Evolutionary conservation across 495 filamentous ascomycete species (phyloP).

Genomic region (Penicillium coprophilum): DNA sequence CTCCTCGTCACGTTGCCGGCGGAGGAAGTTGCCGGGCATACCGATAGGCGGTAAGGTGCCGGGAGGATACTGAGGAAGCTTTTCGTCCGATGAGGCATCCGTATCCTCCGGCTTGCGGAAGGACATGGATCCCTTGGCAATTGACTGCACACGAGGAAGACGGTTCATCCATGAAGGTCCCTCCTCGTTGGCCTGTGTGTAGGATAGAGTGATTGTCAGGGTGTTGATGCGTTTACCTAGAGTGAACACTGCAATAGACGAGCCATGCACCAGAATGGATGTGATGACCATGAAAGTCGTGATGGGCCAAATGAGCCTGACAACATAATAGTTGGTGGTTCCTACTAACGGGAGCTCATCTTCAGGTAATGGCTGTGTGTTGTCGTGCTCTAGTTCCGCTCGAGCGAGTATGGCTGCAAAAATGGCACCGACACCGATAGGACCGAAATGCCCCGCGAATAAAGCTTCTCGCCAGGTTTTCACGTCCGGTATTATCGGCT

Average conservation of each 20-base stretch:
- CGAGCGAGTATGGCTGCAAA: slow-evolving; percentile 91
- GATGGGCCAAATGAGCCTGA: slow-evolving; percentile 91
- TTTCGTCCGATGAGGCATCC: slow-evolving; percentile 59
- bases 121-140: slow-evolving; percentile 80
- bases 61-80: slow-evolving; percentile 66
- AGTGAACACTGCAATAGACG: slow-evolving; percentile 97
- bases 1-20: slow-evolving; percentile 71
- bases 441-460: slow-evolving; percentile 97
- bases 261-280: slow-evolving; percentile 95
- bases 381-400: slow-evolving; percentile 76
- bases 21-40: slow-evolving; percentile 76
- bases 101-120: slow-evolving; percentile 59
- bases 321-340: slow-evolving; percentile 61
- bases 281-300: slow-evolving; percentile 91
- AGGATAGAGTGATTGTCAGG: slow-evolving; percentile 90
- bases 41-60: slow-evolving; percentile 77
- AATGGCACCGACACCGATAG: slow-evolving; percentile 95
- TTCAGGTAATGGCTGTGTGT: slow-evolving; percentile 69
- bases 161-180: slow-evolving; percentile 93
- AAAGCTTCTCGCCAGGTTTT: slow-evolving; percentile 98
- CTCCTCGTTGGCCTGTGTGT: slow-evolving; percentile 85
- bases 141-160: slow-evolving; percentile 80
- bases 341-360: slow-evolving; percentile 54
- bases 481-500: slow-evolving; percentile 92
- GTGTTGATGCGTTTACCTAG: slow-evolving; percentile 99